Evolutionary conservation across 805 yeast genomes (phyloP).

Genomic region (Saccharomycopsis guyanensis): DNA sequence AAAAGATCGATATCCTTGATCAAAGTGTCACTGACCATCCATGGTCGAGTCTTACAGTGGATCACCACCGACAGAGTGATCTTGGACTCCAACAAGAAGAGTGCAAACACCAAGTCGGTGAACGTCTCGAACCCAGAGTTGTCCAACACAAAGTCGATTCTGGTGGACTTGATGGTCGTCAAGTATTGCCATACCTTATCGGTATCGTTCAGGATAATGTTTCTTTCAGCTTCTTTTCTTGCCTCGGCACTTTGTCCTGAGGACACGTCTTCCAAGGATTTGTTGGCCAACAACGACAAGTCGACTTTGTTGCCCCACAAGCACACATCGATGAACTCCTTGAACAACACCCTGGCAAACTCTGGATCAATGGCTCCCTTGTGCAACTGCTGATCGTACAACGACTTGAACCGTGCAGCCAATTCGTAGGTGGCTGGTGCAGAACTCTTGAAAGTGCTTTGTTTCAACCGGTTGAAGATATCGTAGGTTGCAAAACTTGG

Average conservation of each 20-base stretch:
- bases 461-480: constrained; percentile 63
- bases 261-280: constrained; percentile 83
- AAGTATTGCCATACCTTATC: constrained; percentile 54
- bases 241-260: constrained; percentile 87
- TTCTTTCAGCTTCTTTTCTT: constrained; percentile 71
- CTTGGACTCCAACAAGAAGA: constrained; percentile 65
- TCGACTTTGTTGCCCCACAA: constrained; percentile 99
- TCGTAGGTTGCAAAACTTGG: constrained; percentile 45
- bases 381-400: constrained; percentile 26
- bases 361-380: constrained; percentile 28
- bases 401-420: constrained; percentile 51
- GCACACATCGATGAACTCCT: constrained; percentile 80
- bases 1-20: constrained; percentile 65
- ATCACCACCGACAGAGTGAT: constrained; percentile 57
- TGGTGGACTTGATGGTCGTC: constrained; percentile 26
- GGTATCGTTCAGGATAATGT: constrained; percentile 73
- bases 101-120: constrained; percentile 65
- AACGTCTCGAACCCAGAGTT: constrained; percentile 94
- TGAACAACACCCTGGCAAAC: constrained; percentile 43
- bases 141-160: constrained; percentile 81
- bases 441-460: constrained; percentile 68
- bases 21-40: constrained; percentile 97
- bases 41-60: constrained; percentile 87
- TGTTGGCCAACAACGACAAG: constrained; percentile 78
- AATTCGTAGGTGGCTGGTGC: constrained; percentile 73